Base-by-base conservation (phyloP, 768 basidiomycete genomes). In the Dentipellis sp. region DNA sequence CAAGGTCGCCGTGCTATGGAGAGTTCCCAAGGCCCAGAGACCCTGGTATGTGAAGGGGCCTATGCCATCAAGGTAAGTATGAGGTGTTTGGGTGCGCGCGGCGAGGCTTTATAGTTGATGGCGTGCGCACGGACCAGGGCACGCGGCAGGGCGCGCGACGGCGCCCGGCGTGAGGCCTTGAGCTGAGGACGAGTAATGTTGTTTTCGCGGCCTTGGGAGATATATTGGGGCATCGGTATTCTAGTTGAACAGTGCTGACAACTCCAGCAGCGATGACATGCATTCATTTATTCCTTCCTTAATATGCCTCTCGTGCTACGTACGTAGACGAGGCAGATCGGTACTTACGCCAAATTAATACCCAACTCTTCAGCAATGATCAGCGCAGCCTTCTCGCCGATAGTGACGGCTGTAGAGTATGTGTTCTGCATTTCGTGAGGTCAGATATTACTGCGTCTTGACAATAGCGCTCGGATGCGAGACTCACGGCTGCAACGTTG, bases 311-410 rank as follows among this genome's bases (percentile, higher is more conserved):
- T 6, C 3, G 29, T 29, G 29, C 29, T 29, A 29, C n/a, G n/a
- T n/a, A 29, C 29, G 29, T 29, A 29, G 29, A 29, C 29, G 29
- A 29, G 3, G 29, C 29, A 29, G 3, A 29, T 29, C 29, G 29
- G 29, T 6, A 6, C 3, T 29, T 6, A 29, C 6, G 14, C 6
- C 3, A 45, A 14, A 11, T n/a, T n/a, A 37, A 73, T 69, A 1
- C 71, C 71, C 11, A 77, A 58, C 21, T 84, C 84, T 54, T 82
- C 72, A 2, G 77, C 78, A 48, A 86, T 81, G 40, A 85, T 74
- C 7, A 75, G 60, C 0, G 82, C 80, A 0, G 81, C 81, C 66
- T 84, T 85, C 67, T 85, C 83, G 4, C 81, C 83, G 39, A 86
- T 62, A 35, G 69, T 66, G 21, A 76, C 53, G 8, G 75, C 72